These are phyloP conservation scores for Beta vulgaris DNA, from an alignment of 148 eudicot genomes.

Conservation along the genomic window DNA sequence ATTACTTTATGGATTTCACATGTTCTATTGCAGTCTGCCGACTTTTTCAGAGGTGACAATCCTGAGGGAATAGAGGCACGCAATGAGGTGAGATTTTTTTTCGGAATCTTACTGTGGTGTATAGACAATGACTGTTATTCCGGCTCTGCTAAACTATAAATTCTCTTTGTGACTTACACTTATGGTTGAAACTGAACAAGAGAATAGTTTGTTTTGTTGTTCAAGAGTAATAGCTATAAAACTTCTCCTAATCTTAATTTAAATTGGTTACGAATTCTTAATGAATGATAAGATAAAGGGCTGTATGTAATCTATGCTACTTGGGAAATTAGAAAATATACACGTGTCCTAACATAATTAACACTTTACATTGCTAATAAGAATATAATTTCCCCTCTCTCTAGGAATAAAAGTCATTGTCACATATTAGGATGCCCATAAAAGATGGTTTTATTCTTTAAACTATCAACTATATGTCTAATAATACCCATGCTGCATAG, in stretches of 20 bases:
- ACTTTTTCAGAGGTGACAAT: constrained; percentile 93
- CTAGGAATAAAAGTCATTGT: neutral
- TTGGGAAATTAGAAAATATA: neutral
- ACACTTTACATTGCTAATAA: neutral
- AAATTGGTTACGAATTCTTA: neutral
- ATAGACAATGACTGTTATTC: neutral
- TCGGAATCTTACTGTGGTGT: neutral
- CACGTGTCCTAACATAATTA: neutral
- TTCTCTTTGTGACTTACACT: neutral
- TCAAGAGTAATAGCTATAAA: neutral
- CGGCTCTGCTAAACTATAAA: neutral
- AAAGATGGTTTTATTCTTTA: too few relatives aligned
- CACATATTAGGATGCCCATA: too few relatives aligned
- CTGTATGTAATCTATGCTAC: neutral
- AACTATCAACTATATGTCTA: too few relatives aligned
- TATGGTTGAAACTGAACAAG: neutral
- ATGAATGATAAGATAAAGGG: neutral
- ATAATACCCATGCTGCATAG: too few relatives aligned
- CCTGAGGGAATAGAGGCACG: constrained; percentile 98
- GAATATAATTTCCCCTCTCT: neutral
- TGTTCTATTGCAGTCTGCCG: constrained; percentile 64
- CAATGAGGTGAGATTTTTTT: constrained; percentile 67
- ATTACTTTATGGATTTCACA: constrained; percentile 14
- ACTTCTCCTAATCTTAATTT: neutral
- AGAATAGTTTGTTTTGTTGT: too few relatives aligned